phyloP scores from a whole-genome alignment of 2,329 filamentous ascomycete species.

The Verticillium nubilum region DNA sequence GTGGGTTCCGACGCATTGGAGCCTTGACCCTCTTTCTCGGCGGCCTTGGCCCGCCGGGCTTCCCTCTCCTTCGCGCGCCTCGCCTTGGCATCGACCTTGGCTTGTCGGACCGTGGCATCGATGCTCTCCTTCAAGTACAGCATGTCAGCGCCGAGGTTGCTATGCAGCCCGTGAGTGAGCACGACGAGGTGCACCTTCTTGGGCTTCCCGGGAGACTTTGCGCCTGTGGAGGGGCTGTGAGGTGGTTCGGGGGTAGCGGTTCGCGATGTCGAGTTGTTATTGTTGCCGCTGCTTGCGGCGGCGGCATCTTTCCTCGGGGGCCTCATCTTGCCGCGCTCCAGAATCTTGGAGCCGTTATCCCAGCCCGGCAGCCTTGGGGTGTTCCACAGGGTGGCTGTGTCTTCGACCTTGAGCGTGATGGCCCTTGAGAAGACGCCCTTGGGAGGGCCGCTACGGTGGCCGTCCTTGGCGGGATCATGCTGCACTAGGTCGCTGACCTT shows the following conservation, averaged over 20 bases:
- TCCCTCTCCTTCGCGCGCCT: slow-evolving; percentile 48
- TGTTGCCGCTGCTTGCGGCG: slow-evolving; percentile 17
- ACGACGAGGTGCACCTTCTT: slow-evolving; percentile 88
- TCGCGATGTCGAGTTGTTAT: slow-evolving; percentile 5
- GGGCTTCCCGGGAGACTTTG: slow-evolving; percentile 40
- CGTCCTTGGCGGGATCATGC: slow-evolving; percentile 44
- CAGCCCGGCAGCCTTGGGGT: slow-evolving; percentile 74
- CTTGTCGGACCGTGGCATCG: slow-evolving; percentile 72
- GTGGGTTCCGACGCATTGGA: slow-evolving; percentile 20
- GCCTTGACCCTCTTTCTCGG: slow-evolving; percentile 13
- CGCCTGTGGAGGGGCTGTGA: not conserved
- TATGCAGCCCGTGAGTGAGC: slow-evolving; percentile 90
- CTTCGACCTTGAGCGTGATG: slow-evolving; percentile 72
- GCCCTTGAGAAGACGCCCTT: slow-evolving; percentile 83
- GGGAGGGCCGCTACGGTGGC: slow-evolving; percentile 48
- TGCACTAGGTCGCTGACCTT: slow-evolving; percentile 73
- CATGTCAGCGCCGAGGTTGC: slow-evolving; percentile 95
- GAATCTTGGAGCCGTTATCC: slow-evolving; percentile 32
- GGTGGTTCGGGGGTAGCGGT: not conserved
- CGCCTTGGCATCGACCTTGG: slow-evolving; percentile 61
- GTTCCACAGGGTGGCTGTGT: slow-evolving; percentile 88
- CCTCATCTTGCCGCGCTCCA: slow-evolving; percentile 18
- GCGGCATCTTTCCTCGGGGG: slow-evolving; percentile 18
- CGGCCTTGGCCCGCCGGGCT: slow-evolving; percentile 16
- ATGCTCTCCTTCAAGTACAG: slow-evolving; percentile 96